Base-by-base conservation (phyloP, 169 alveolate species). In the Eimeria necatrix region DNA sequence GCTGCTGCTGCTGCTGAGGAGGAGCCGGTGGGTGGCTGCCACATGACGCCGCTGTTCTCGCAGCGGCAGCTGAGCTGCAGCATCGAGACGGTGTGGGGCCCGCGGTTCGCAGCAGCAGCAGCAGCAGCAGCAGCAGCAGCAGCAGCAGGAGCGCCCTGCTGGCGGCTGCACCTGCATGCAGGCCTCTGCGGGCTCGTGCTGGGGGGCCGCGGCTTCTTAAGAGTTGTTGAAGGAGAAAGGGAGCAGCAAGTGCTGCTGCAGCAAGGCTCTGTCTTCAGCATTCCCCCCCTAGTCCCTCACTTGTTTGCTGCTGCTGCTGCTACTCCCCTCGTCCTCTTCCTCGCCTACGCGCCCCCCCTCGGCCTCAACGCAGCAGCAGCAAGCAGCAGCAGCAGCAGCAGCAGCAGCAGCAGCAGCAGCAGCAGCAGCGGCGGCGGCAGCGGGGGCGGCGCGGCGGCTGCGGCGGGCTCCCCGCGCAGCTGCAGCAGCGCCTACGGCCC, bases 301-400 rank as follows among this genome's bases (percentile, higher is more conserved):
- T 14, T 56, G 20, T 56, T 56, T 56, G 64, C 64, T 14, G 64
- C 64, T 56, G 8, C 64, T 56, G 64, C 64, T 14, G 64, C 8
- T 9, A 56, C 64, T 9, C 64, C 64, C 8, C 64, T 56, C 20
- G 64, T 56, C 20, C 8, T 56, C 20, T 56, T 56, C 14, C 20
- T 56, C 64, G 8, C 20, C 64, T 56, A 56, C 14, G 8, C 64
- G 20, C 64, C 64, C 14, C 64, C 64, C 8, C 64, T 56, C 64
- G 14, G 20, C 14, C 12, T 9, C 16, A 71, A 48, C 18, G 51
- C 14, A 4, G 51, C 7, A 5, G 46, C 83, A 7, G 9, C 53
- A n/a, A 4, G 51, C 83, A 71, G 83, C 83, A 71, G 51, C 83
- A 71, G 53, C 51, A 32, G 83, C 51, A 71, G 53, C 83, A 71